Base-by-base conservation (phyloP, 805 yeast genomes). In the Spathaspora gorwiae region DNA sequence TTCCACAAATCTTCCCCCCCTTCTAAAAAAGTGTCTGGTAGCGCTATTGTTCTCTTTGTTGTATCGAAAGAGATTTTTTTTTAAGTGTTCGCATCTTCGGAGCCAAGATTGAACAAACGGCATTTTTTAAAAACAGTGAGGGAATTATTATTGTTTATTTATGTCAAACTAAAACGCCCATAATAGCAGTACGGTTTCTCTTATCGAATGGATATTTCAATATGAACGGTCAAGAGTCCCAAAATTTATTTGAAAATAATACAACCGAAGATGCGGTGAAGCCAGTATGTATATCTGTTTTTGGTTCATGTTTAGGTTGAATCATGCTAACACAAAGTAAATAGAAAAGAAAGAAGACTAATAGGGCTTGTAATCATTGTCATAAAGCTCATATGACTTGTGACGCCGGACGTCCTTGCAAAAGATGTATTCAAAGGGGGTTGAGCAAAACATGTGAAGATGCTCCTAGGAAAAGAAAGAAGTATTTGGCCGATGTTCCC, bases 361-460 rank as follows among this genome's bases (percentile, higher is more conserved):
- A 83, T 7, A 73, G 95, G 46, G 98, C 99, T 5, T 92, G 99
- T 55, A 79, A 80, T 35, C 94, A 90, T 65, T 92, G 99, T 60
- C 90, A 90, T 48, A 79, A 81, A 55, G 87, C 95, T 2, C 99
- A 92, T 62, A 80, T 90, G 73, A 87, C 97, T 0, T 92, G 99
- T 63, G 97, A 90, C 54, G 79, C 82, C 46, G 76, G 68, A 59
- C 78, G 96, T 34, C 96, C 96, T 0, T 92, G 99, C 57, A 75
- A 76, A 44, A 64, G 96, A 41, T 92, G 99, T 62, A 61, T 84
- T 3, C 72, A 72, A 27, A 73, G 89, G 56, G 92, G 90, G 0
- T 65, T 89, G 12, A 76, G 74, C 1, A 76, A 69, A 12, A 72
- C 87, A 0, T 92, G 98, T 66, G 79, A 79, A 30, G 97, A 94